Evolutionary conservation across 1,139 yeast species (phyloP), one percentile per base, ranked within the genome.

Genomic region (Candida tetrigidarum): DNA sequence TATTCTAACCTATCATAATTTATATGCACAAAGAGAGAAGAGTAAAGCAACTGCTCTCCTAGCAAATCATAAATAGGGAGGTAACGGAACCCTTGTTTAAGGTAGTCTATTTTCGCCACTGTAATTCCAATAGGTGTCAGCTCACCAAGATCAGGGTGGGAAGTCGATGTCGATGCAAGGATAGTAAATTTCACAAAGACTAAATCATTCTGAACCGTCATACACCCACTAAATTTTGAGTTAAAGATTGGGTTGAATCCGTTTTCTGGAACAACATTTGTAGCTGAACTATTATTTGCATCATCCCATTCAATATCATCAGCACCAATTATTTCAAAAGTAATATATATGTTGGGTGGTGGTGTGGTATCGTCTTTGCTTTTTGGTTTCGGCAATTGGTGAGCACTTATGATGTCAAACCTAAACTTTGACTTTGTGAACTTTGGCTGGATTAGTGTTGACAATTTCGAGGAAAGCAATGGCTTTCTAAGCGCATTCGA

Each of bases 221-320:
- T 38, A 12, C 14, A 28, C 2, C 87, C 77, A 19, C 64, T 57
- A 49, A 83, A 76, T 4, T 60, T 62, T 41, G 78, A 73, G 53
- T 85, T 80, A 97, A 97, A 91, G 2, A 76, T 66, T 0, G 98
- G 97, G 60, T 87, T 91, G 63, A 88, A 90, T 0, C 97, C 97
- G 62, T 91, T 90, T 43, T 76, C 76, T 15, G 58, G 47, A 3
- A 80, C 69, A 3, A 68, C 58, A 4, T 62, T 50, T 0, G 89
- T 77, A 43, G 63, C 57, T 5, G 43, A 43, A 7, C 50, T 50
- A 3, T 27, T 45, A 19, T 54, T 45, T 0, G 45, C 46, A 0
- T 47, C 32, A 29, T 57, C 60, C 69, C 69, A 69, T 2, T 56
- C 49, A 1, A 67, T 45, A 5, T 50, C 47, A 9, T 49, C 37